These are phyloP conservation scores for Graphilbum ipis-grandicollis DNA, from an alignment of 2,329 filamentous ascomycete genomes.

Conservation along the genomic window DNA sequence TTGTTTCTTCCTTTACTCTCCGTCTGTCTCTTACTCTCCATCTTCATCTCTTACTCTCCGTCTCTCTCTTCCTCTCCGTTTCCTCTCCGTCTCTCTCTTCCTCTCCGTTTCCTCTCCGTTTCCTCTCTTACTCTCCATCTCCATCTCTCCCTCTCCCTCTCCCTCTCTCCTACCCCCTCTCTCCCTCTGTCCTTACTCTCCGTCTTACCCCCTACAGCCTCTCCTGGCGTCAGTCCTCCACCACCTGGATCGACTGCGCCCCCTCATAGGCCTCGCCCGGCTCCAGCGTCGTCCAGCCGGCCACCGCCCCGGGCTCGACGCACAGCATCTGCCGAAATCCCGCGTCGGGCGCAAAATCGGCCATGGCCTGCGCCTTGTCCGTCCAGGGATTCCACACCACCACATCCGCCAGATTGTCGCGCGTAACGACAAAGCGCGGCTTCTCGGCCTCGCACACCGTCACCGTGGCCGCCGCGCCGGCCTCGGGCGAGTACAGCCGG, in stretches of 20 bases:
- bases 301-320: conserved; percentile 76
- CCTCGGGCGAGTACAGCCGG: conserved; percentile 63
- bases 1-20: too few relatives aligned
- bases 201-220: too few relatives aligned
- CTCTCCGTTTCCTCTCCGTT: too few relatives aligned
- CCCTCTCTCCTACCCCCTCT: too few relatives aligned
- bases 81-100: too few relatives aligned
- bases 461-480: conserved; percentile 39
- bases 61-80: too few relatives aligned
- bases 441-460: conserved; percentile 45
- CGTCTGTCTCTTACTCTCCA: too few relatives aligned
- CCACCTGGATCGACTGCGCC: conserved; percentile 34
- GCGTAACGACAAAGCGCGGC: conserved; percentile 52
- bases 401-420: conserved; percentile 73
- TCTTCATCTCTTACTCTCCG: too few relatives aligned
- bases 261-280: conserved; percentile 52
- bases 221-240: background rate
- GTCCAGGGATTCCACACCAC: conserved; percentile 97
- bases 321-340: conserved; percentile 91
- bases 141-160: too few relatives aligned
- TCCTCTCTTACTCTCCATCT: too few relatives aligned
- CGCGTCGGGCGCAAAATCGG: conserved; percentile 75
- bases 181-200: too few relatives aligned
- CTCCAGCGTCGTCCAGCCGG: conserved; percentile 70
- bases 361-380: conserved; percentile 66